phyloP scores from a whole-genome alignment of 2,329 filamentous ascomycete species.

The Hypoxylon sp. region DNA sequence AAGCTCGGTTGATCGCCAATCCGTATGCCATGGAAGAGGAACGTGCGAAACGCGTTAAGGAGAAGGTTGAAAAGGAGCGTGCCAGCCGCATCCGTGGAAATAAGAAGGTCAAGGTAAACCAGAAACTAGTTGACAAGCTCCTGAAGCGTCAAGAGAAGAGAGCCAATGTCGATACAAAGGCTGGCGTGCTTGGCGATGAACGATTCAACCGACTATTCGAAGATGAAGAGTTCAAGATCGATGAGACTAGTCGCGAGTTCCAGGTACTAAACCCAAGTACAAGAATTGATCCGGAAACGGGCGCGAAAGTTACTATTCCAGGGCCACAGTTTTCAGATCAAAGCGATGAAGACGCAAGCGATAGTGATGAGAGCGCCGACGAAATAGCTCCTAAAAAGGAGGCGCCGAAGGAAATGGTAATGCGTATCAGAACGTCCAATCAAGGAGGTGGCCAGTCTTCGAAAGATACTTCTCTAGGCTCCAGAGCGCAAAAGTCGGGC shows the following conservation, averaged over 20 bases:
- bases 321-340: conserved; percentile 63
- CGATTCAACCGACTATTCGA: conserved; percentile 93
- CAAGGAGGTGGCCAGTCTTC: conserved; percentile 71
- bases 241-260: conserved; percentile 91
- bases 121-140: conserved; percentile 81
- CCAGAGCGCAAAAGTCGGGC: conserved; percentile 66
- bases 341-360: conserved; percentile 59
- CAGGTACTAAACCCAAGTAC: conserved; percentile 91
- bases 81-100: conserved; percentile 92
- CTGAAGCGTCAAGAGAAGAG: conserved; percentile 75
- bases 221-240: conserved; percentile 91
- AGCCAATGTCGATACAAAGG: conserved; percentile 69
- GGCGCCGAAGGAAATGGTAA: conserved; percentile 62
- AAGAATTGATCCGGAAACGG: conserved; percentile 58
- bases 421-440: conserved; percentile 78
- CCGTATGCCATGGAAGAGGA: conserved; percentile 96
- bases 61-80: conserved; percentile 97
- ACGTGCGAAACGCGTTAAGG: conserved; percentile 88
- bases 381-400: conserved; percentile 50
- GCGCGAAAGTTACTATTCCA: conserved; percentile 52
- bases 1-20: conserved; percentile 92
- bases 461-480: conserved; percentile 70
- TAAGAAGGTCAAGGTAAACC: conserved; percentile 98
- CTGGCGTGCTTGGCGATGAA: conserved; percentile 81
- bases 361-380: conserved; percentile 56